Evolutionary conservation across 148 eudicot species (phyloP).

Genomic region (Rhododendron henanense): DNA sequence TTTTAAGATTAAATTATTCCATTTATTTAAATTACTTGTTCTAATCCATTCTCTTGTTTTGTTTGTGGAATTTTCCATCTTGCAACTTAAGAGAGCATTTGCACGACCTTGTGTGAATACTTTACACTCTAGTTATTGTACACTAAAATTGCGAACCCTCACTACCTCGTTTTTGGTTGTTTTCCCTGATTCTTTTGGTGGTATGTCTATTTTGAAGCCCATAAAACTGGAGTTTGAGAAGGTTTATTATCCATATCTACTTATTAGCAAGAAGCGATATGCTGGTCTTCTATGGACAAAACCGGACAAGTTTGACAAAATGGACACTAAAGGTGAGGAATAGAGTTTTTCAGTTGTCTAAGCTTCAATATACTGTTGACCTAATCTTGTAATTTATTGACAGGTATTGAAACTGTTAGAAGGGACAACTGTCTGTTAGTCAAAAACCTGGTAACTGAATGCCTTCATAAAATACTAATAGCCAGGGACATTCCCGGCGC

Average conservation of each 20-base stretch:
- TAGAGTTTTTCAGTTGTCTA: neutral
- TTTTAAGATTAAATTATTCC: neutral
- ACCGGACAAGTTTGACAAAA: conserved; percentile 81
- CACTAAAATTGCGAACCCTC: neutral
- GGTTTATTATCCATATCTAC: conserved; percentile 86
- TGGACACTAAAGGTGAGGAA: conserved; percentile 90
- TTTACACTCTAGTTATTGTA: neutral
- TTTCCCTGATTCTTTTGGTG: conserved; percentile 10
- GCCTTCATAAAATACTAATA: conserved; percentile 88
- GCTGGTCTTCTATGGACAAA: conserved; percentile 97
- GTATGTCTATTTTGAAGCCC: conserved; percentile 50
- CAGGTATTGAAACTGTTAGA: conserved; percentile 96
- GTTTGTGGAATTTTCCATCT: neutral
- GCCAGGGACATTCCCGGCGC: conserved; percentile 93
- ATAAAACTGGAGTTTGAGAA: conserved; percentile 97
- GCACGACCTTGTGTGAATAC: neutral
- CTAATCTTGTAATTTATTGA: conserved; percentile 12
- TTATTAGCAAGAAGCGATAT: conserved; percentile 97
- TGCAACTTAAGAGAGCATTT: conserved; percentile 1
- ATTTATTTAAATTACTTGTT: neutral
- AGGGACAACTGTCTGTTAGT: conserved; percentile 95
- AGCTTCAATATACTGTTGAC: conserved; percentile 8
- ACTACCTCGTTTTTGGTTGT: neutral
- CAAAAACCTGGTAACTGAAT: conserved; percentile 87
- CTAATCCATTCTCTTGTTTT: neutral